Percentiles rank a stretch among this genome's conserved stretches.
Conservation (phyloP, 371 early-diverging fungal genomes). For the Lichtheimia corymbifera region DNA sequence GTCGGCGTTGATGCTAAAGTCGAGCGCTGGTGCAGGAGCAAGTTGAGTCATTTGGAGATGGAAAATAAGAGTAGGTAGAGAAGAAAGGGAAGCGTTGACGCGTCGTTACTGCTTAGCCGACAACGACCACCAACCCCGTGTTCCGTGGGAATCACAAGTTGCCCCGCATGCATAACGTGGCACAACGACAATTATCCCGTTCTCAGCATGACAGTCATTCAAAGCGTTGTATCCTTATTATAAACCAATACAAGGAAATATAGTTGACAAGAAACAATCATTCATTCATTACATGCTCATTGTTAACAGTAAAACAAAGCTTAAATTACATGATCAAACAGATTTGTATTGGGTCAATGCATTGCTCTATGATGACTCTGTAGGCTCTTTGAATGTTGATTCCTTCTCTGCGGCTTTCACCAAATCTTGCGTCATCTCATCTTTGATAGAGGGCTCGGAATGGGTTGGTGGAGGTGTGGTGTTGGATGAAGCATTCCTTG, state of each 20-base stretch:
- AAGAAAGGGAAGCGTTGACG: background rate
- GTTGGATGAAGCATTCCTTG: conserved; percentile 6
- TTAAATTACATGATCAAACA: no score
- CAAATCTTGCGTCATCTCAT: conserved; percentile 37
- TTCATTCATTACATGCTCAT: no score
- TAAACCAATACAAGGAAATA: no score
- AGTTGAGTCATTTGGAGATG: conserved; percentile 23
- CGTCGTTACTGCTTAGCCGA: background rate
- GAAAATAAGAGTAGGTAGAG: conserved; percentile 4
- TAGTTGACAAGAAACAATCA: no score
- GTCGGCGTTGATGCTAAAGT: conserved; percentile 42
- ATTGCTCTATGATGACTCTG: conserved; percentile 4
- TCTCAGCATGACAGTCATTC: no score
- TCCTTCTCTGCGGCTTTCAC: conserved; percentile 29
- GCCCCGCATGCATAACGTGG: no score
- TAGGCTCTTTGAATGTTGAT: conserved; percentile 27
- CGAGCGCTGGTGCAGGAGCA: conserved; percentile 48
- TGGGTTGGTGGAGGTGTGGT: background rate
- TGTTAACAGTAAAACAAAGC: no score
- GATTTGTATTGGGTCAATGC: no score
- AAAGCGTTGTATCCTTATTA: no score
- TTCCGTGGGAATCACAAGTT: no score
- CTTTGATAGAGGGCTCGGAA: conserved; percentile 24
- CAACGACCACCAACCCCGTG: no score
- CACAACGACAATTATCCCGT: no score